Conservation (phyloP, 768 basidiomycete species). For the Lenzites betulinus region DNA sequence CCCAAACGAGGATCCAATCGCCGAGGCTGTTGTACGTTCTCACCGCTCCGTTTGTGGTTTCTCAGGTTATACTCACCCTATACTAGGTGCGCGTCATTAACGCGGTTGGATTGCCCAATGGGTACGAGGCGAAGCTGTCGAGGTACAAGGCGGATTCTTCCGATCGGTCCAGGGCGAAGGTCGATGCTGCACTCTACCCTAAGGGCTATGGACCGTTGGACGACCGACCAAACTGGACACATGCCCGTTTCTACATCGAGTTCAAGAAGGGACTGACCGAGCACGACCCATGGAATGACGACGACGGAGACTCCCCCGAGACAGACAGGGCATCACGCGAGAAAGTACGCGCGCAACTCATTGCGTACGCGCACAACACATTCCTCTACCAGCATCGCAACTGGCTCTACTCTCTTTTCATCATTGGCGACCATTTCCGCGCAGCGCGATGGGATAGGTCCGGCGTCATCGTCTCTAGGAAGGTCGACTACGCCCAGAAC, state of each 20-base stretch:
- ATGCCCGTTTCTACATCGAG: neutral
- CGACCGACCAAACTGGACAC: neutral
- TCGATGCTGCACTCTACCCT: neutral
- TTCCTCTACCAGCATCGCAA: constrained; percentile 1
- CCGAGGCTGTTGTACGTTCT: no score
- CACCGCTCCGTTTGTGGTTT: no score
- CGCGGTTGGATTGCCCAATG: no score
- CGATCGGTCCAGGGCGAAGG: no score
- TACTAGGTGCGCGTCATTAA: no score
- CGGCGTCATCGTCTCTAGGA: neutral
- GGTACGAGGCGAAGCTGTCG: no score
- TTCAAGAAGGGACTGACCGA: neutral
- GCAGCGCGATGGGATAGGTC: constrained; percentile 5
- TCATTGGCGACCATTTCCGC: neutral
- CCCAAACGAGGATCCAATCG: no score
- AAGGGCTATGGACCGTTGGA: neutral
- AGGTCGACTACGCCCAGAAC: neutral
- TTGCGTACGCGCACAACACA: neutral
- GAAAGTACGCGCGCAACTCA: neutral
- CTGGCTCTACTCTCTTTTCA: neutral
- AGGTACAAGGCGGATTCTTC: no score
- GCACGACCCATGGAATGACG: neutral
- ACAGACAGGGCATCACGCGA: neutral
- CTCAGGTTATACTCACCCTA: no score
- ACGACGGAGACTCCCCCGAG: neutral